Base-by-base conservation (phyloP, 768 basidiomycete genomes). In the Suillus americanus region DNA sequence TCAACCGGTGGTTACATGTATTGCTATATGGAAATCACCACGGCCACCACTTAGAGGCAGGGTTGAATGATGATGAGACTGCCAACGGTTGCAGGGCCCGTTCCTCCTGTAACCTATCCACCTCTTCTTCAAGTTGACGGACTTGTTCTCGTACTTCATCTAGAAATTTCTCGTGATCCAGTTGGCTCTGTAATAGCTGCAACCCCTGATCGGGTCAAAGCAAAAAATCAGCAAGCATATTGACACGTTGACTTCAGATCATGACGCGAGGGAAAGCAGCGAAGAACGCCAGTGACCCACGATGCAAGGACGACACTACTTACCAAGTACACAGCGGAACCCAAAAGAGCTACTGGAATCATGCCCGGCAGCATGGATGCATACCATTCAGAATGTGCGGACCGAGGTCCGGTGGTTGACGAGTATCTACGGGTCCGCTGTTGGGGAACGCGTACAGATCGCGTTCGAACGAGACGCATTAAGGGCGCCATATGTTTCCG, bases 241-340 rank as follows among this genome's bases (percentile, higher is more conserved):
- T 65, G 53, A 43, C 10, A 41, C 35, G 45, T 25, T 40, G n/a
- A 20, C 30, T 50, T 64, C 53, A 18, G 33, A 66, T 40, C 54
- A 45, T 48, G 53, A 63, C 10, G 53, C 50, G 54, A 57, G 38
- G 62, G 62, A 57, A 40, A n/a, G 20, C 63, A 48, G n/a, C 20
- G 37, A 38, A 50, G 3, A 37, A 56, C 9, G 48, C 56, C 50
- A 63, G 37, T 62, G 56, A 54, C n/a, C 40, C 55, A 62, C 64
- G 64, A 37, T 33, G 43, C 46, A 23, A 46, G 50, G 10, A 51
- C 30, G 33, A 40, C 37, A 59, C 67, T 23, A 70, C 83, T 64
- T 72, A 91, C 92, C 69, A 92, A 79, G 77, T 92, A 94, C 63
- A 94, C 83, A 10, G 88, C 89, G 60, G 91, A 92, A 20, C 91